These are phyloP conservation scores for Brachypodium distachyon DNA, from an alignment of 202 grass and related monocot species.

Conservation along the genomic window DNA sequence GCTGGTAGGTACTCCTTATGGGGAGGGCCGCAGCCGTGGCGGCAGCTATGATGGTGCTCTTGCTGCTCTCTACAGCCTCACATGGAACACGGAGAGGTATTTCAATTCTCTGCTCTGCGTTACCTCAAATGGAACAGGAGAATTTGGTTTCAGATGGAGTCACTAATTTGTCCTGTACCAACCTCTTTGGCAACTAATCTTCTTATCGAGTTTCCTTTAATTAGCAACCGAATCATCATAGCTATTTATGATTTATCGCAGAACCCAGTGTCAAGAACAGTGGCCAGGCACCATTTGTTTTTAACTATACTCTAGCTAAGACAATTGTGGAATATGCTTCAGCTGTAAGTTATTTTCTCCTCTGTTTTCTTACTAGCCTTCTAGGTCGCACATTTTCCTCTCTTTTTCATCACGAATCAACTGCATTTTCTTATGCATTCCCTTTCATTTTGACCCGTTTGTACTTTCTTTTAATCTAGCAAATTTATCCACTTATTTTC, in stretches of 20 bases:
- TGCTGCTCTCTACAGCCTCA: conserved; percentile 24
- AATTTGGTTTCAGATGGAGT: background rate
- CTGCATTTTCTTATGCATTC: background rate
- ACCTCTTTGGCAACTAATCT: background rate
- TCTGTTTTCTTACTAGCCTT: background rate
- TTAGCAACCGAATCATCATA: background rate
- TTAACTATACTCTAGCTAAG: conserved; percentile 65
- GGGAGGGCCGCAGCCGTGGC: background rate
- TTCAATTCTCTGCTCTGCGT: background rate
- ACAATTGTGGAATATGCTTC: conserved; percentile 87
- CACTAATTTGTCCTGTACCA: background rate
- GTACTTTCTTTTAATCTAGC: background rate
- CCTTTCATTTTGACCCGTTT: background rate
- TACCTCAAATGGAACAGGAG: background rate
- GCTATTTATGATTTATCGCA: conserved; percentile 37
- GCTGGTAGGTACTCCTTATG: conserved; percentile 11
- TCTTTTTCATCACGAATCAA: background rate
- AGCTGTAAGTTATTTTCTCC: conserved; percentile 55
- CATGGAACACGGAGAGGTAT: conserved; percentile 37
- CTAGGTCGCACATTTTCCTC: background rate
- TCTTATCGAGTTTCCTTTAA: background rate
- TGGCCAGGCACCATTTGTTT: conserved; percentile 26
- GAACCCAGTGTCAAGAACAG: conserved; percentile 31
- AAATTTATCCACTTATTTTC: background rate
- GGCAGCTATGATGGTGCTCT: background rate